Conservation (phyloP, 1,139 yeast genomes). For the Arxiozyma slooffiae region DNA sequence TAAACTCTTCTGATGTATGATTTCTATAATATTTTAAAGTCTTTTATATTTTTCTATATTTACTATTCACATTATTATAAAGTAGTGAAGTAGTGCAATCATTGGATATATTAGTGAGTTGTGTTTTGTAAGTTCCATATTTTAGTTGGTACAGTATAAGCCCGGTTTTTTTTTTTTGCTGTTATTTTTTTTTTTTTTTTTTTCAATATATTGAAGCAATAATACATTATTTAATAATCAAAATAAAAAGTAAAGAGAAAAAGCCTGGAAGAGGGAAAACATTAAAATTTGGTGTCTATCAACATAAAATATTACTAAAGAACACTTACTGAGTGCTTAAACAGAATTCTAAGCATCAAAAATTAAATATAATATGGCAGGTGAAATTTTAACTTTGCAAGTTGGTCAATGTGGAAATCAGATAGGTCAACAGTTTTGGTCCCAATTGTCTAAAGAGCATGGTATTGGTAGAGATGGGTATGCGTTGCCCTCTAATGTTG, state of each 20-base stretch:
- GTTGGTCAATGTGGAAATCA: constrained; percentile 93
- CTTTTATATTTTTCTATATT: too few species aligned
- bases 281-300: background rate
- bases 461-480: constrained; percentile 72
- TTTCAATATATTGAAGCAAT: background rate
- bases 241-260: too few species aligned
- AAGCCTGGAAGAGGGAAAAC: background rate
- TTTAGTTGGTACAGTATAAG: background rate
- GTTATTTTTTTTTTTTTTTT: too few species aligned
- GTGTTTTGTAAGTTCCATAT: background rate
- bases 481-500: constrained; percentile 16
- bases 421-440: constrained; percentile 89
- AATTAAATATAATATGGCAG: constrained; percentile 20
- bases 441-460: constrained; percentile 78
- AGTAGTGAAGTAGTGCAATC: background rate
- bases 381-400: constrained; percentile 58
- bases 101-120: background rate
- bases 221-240: background rate
- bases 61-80: background rate
- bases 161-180: too few species aligned
- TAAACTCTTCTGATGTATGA: background rate
- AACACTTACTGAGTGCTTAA: background rate
- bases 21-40: background rate
- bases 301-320: background rate
- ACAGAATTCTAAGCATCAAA: background rate